Conservation (phyloP, 768 basidiomycete species). For the Kwoniella mangroviensis region DNA sequence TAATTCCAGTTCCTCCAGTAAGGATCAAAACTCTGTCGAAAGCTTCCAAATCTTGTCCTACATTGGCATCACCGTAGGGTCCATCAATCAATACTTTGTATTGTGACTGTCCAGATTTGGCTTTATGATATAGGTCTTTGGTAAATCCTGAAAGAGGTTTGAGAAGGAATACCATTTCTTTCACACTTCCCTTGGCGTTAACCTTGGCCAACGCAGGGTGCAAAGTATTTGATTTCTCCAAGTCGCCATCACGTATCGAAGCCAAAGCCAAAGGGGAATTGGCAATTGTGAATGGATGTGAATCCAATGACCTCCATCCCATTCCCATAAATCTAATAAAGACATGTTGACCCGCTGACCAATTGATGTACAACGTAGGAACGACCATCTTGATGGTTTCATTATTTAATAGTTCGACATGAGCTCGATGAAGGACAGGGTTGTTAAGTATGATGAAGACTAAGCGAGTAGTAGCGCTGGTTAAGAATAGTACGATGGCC, state of each 20-base stretch:
- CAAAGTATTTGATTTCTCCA: no score
- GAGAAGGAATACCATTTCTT: slow-evolving; percentile 56
- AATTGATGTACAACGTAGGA: slow-evolving; percentile 49
- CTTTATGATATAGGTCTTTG: slow-evolving; percentile 36
- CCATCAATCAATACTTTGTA: slow-evolving; percentile 38
- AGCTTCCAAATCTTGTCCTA: background rate
- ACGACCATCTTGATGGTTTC: slow-evolving; percentile 37
- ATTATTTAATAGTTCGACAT: slow-evolving; percentile 50
- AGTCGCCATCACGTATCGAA: no score
- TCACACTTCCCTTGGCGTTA: slow-evolving; percentile 15
- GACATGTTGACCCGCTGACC: slow-evolving; percentile 58
- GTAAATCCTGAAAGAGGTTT: slow-evolving; percentile 33
- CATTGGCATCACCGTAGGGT: slow-evolving; percentile 29
- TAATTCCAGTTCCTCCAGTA: slow-evolving; percentile 57
- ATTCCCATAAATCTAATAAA: slow-evolving; percentile 51
- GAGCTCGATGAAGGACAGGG: slow-evolving; percentile 34
- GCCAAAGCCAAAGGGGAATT: slow-evolving; percentile 33
- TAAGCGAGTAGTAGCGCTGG: slow-evolving; percentile 38
- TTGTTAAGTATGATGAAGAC: slow-evolving; percentile 14
- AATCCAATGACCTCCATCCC: slow-evolving; percentile 42
- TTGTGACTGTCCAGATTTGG: slow-evolving; percentile 56
- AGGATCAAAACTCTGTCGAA: slow-evolving; percentile 55
- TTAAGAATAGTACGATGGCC: slow-evolving; percentile 50
- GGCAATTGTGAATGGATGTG: slow-evolving; percentile 59
- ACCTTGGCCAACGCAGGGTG: no score